These are phyloP conservation scores for Eleusine coracana DNA, from an alignment of 176 grass and related monocot genomes.

Conservation along the genomic window DNA sequence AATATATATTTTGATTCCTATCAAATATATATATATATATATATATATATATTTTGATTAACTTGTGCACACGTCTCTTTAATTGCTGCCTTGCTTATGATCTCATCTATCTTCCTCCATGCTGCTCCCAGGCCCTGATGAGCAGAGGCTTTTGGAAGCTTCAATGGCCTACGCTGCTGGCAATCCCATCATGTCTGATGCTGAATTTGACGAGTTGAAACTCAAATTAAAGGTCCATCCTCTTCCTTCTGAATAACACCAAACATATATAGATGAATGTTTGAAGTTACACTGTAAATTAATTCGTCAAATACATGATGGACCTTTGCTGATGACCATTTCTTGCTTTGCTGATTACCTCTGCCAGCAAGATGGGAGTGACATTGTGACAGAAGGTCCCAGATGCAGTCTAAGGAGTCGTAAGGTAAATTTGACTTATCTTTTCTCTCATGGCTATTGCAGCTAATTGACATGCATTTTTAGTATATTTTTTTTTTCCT, in stretches of 20 bases:
- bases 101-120: not conserved
- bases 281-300: not conserved
- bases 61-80: not conserved
- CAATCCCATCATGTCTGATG: constrained; percentile 85
- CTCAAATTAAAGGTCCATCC: constrained; percentile 66
- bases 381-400: constrained; percentile 76
- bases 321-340: not conserved
- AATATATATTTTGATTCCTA: no score
- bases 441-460: not conserved
- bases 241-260: not conserved
- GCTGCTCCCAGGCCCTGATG: constrained; percentile 54
- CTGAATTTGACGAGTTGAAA: constrained; percentile 86
- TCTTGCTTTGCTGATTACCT: not conserved
- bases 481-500: no score
- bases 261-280: not conserved
- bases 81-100: not conserved
- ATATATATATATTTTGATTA: no score
- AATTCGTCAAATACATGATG: not conserved
- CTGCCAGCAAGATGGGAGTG: constrained; percentile 76
- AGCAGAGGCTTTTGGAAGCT: constrained; percentile 86
- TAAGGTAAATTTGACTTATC: constrained; percentile 44
- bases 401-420: constrained; percentile 85
- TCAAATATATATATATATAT: no score
- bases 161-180: constrained; percentile 85
- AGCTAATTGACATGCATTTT: not conserved